These are phyloP conservation scores for Triangularia verruculosa DNA, from an alignment of 2,329 filamentous ascomycete species.

Conservation along the genomic window DNA sequence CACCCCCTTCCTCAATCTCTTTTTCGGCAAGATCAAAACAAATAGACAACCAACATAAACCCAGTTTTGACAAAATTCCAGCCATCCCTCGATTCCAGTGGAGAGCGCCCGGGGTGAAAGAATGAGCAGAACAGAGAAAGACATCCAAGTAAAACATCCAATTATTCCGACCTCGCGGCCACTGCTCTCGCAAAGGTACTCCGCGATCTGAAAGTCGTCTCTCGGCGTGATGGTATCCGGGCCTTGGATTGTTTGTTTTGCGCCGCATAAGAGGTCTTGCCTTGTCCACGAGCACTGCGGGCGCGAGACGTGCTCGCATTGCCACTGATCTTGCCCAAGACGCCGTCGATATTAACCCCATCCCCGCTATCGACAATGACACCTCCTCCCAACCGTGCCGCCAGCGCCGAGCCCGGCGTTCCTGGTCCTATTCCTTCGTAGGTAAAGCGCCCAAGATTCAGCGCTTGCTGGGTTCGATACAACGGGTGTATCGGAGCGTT, in stretches of 20 bases:
- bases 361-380: not conserved
- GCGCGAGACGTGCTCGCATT: not conserved
- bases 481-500: not conserved
- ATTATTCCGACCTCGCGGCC: not conserved
- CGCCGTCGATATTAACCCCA: not conserved
- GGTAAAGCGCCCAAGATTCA: not conserved
- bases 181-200: not conserved
- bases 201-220: not conserved
- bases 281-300: not conserved
- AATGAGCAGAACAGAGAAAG: too few relatives aligned
- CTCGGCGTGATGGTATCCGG: not conserved
- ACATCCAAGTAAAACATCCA: too few relatives aligned
- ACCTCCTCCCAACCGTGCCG: not conserved
- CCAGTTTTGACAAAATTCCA: too few relatives aligned
- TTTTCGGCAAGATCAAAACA: not conserved
- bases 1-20: not conserved
- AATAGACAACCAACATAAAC: not conserved
- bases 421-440: not conserved
- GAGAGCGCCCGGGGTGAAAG: not conserved
- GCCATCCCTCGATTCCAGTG: not conserved
- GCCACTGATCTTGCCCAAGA: not conserved
- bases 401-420: not conserved
- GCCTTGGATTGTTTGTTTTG: not conserved
- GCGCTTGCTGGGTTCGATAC: not conserved
- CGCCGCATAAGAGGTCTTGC: not conserved